phyloP scores from a whole-genome alignment of 768 basidiomycete genomes.

The Mycena galopus region DNA sequence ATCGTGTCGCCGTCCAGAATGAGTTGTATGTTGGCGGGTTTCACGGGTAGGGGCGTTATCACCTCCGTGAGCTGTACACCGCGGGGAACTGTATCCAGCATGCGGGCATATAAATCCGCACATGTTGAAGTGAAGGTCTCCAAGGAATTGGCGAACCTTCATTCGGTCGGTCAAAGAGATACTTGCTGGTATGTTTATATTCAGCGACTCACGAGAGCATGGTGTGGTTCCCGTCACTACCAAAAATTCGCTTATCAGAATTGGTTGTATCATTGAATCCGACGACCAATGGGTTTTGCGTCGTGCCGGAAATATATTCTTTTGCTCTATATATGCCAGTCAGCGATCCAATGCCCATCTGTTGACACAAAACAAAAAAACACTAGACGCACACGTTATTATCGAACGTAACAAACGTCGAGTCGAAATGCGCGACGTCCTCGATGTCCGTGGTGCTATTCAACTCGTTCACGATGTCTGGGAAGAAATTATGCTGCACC shows the following conservation, averaged over 20 bases:
- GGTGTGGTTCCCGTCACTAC: slow-evolving; percentile 53
- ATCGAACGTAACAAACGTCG: slow-evolving; percentile 5
- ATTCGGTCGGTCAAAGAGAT: neutral
- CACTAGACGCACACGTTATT: neutral
- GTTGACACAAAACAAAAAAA: neutral
- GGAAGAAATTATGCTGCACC: neutral
- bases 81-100: slow-evolving; percentile 12
- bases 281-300: slow-evolving; percentile 51
- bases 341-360: neutral
- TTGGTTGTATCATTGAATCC: slow-evolving; percentile 50
- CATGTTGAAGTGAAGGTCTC: slow-evolving; percentile 12
- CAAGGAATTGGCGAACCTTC: slow-evolving; percentile 12
- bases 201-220: slow-evolving; percentile 42
- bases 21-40: neutral
- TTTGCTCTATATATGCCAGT: slow-evolving; percentile 42
- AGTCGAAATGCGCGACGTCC: slow-evolving; percentile 4
- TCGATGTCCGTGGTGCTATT: neutral
- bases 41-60: slow-evolving; percentile 1
- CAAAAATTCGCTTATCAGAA: slow-evolving; percentile 53
- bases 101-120: slow-evolving; percentile 6
- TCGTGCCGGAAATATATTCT: slow-evolving; percentile 52
- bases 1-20: neutral
- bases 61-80: slow-evolving; percentile 17
- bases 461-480: neutral
- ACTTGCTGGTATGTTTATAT: neutral